These are phyloP conservation scores for Martensiomyces pterosporus DNA, from an alignment of 192 early-diverging fungal species.

Conservation along the genomic window DNA sequence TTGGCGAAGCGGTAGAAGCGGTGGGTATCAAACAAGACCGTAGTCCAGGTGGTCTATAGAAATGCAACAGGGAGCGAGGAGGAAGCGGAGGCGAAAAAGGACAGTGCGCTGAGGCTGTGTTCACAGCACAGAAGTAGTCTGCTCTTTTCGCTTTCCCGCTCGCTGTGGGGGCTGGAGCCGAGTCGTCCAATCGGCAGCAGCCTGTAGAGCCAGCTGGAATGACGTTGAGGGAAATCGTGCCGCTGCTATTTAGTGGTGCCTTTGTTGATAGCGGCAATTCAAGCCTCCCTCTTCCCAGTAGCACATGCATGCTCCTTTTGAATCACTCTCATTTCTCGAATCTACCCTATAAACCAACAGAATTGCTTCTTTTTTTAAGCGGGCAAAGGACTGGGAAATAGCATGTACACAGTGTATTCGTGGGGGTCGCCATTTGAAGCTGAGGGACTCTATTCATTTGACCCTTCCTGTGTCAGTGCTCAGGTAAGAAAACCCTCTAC, in stretches of 20 bases:
- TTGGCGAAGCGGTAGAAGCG: too few relatives aligned
- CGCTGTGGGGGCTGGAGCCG: too few relatives aligned
- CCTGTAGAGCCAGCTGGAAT: too few relatives aligned
- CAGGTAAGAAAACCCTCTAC: conserved; percentile 22
- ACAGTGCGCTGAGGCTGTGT: too few relatives aligned
- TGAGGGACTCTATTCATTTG: conserved; percentile 39
- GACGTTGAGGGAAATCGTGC: too few relatives aligned
- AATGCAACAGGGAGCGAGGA: conserved; percentile 1
- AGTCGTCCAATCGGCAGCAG: too few relatives aligned
- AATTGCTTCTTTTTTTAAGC: not conserved
- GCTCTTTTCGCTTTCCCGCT: not conserved
- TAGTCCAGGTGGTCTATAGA: not conserved
- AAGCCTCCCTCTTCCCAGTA: too few relatives aligned
- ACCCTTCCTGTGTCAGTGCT: conserved; percentile 36
- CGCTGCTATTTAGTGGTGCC: too few relatives aligned
- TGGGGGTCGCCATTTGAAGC: conserved; percentile 44
- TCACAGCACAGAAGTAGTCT: conserved; percentile 1
- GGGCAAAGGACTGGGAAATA: too few relatives aligned
- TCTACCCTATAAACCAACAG: not conserved
- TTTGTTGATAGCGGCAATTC: too few relatives aligned
- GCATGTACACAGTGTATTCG: conserved; percentile 42
- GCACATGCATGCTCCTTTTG: too few relatives aligned
- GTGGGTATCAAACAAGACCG: too few relatives aligned
- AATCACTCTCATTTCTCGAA: not conserved
- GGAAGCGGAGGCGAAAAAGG: not conserved